Conservation (phyloP, 192 early-diverging fungal species). For the Entomortierella lignicola region DNA sequence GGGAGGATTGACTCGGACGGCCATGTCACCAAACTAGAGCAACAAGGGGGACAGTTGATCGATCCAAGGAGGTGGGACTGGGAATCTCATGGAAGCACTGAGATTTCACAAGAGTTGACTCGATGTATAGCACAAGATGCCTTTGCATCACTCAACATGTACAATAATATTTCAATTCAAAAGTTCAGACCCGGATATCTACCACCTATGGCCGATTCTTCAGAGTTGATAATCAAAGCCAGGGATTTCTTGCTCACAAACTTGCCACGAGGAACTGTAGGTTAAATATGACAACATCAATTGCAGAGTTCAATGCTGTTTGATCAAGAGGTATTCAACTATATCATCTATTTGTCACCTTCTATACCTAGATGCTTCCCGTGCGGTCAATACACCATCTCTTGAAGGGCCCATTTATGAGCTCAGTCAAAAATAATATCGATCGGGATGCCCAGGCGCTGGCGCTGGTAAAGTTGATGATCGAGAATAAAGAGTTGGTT, state of each 20-base stretch:
- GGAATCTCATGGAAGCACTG: conserved; percentile 42
- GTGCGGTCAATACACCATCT: conserved; percentile 42
- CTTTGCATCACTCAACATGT: conserved; percentile 22
- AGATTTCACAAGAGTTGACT: conserved; percentile 30
- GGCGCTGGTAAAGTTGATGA: conserved; percentile 36
- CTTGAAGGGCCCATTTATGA: conserved; percentile 38
- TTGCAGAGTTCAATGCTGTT: no score
- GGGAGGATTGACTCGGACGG: conserved; percentile 18
- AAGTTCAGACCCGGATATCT: conserved; percentile 35
- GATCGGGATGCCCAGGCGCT: conserved; percentile 41
- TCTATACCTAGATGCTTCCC: conserved; percentile 25
- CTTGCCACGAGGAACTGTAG: conserved; percentile 39
- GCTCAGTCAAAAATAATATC: conserved; percentile 1
- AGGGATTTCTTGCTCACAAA: conserved; percentile 33
- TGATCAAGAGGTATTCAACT: no score
- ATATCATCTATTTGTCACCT: background rate
- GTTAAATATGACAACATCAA: background rate
- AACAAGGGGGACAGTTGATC: conserved; percentile 19
- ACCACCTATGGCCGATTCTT: conserved; percentile 4
- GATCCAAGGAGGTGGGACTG: conserved; percentile 50
- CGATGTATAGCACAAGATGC: conserved; percentile 50
- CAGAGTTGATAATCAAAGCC: background rate
- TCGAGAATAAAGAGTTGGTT: conserved; percentile 19
- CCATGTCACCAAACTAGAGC: background rate
- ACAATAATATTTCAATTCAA: conserved; percentile 24